phyloP scores from a whole-genome alignment of 2,329 filamentous ascomycete species.

The Trichoderma brevicompactum region DNA sequence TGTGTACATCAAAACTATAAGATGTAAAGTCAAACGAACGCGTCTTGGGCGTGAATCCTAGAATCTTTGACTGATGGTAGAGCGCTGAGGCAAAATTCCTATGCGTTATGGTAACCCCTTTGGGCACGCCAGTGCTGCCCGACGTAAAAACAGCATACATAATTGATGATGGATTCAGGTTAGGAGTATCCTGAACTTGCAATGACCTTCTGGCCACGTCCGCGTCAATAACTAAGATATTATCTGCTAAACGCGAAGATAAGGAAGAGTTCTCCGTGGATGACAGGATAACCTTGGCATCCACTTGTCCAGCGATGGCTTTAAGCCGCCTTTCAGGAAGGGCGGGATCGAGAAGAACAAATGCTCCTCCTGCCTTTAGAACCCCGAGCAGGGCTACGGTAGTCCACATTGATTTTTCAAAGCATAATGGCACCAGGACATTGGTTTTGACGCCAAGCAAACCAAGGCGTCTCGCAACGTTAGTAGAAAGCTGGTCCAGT shows the following conservation, averaged over 20 bases:
- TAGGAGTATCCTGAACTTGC: too few species aligned
- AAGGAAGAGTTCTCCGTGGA: neutral
- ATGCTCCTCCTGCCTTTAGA: conserved; percentile 39
- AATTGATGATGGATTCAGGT: neutral
- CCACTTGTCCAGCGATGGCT: neutral
- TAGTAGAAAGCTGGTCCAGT: conserved; percentile 33
- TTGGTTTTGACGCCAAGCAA: conserved; percentile 33
- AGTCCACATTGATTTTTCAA: conserved; percentile 42
- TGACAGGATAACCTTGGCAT: neutral
- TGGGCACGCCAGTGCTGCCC: conserved; percentile 13
- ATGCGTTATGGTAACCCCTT: neutral
- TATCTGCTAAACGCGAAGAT: neutral
- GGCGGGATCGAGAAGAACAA: conserved; percentile 16
- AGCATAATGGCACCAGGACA: conserved; percentile 38
- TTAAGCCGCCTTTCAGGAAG: neutral
- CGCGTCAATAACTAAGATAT: neutral
- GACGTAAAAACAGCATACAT: conserved; percentile 14
- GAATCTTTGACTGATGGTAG: neutral
- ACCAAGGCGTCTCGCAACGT: neutral
- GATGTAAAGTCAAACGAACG: conserved; percentile 46
- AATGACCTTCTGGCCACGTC: too few species aligned
- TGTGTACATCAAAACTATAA: conserved; percentile 56
- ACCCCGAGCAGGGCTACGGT: conserved; percentile 39
- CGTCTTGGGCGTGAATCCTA: conserved; percentile 35
- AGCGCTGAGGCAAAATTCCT: neutral